A percentile compares a stretch with the other conserved stretches of the same genome.
Evolutionary conservation across 2,329 filamentous ascomycete species (phyloP).

Genomic region (Nectriaceae sp.): DNA sequence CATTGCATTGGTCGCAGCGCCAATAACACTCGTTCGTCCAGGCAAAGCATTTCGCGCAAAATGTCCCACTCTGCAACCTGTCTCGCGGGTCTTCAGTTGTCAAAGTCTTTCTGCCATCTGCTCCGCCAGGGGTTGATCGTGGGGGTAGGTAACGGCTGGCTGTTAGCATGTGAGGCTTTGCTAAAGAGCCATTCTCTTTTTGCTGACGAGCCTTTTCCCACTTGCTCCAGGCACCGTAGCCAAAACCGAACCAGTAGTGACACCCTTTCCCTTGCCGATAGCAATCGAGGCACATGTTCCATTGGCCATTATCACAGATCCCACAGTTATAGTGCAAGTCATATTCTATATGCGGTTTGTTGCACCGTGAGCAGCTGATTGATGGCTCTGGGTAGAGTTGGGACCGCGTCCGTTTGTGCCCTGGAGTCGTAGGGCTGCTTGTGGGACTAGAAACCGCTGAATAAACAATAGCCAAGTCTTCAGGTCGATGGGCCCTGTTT

Average conservation of each 20-base stretch:
- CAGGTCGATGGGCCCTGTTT: slow-evolving; percentile 36
- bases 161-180: slow-evolving; percentile 59
- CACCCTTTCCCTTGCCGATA: slow-evolving; percentile 79
- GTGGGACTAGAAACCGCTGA: slow-evolving; percentile 35
- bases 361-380: slow-evolving; percentile 73
- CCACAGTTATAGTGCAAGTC: slow-evolving; percentile 83
- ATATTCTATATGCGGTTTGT: slow-evolving; percentile 74
- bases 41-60: slow-evolving; percentile 75
- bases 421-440: slow-evolving; percentile 33
- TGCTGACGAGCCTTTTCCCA: slow-evolving; percentile 58
- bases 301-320: slow-evolving; percentile 69
- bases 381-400: slow-evolving; percentile 69
- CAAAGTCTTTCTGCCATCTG: slow-evolving; percentile 57
- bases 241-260: slow-evolving; percentile 86
- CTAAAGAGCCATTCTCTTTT: slow-evolving; percentile 38
- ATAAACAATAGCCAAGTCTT: slow-evolving; percentile 42
- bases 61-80: slow-evolving; percentile 76
- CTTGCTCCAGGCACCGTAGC: slow-evolving; percentile 66
- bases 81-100: slow-evolving; percentile 68
- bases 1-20: slow-evolving; percentile 84
- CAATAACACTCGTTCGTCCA: slow-evolving; percentile 85
- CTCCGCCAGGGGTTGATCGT: slow-evolving; percentile 49
- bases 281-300: slow-evolving; percentile 79
- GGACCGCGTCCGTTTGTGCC: slow-evolving; percentile 44
- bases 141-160: slow-evolving; percentile 59